Conservation (phyloP, 768 basidiomycete genomes). For the Cystofilobasidium macerans region DNA sequence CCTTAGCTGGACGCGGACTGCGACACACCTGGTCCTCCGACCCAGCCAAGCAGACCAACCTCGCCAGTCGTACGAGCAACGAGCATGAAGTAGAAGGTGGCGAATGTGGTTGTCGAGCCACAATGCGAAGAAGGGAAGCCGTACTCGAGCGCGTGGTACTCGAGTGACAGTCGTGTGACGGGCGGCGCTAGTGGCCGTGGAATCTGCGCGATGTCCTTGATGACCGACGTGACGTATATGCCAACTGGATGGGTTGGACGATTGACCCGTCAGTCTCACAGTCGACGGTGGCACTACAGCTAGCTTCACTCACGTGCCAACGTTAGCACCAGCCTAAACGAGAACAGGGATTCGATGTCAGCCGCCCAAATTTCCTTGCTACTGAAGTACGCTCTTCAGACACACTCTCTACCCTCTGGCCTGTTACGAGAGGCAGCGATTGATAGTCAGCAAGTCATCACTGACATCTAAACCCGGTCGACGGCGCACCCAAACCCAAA, state of each 20-base stretch:
- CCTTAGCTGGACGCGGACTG: too few relatives aligned
- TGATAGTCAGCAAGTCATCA: background rate
- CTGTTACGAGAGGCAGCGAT: background rate
- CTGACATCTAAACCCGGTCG: background rate
- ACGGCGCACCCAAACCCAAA: slow-evolving; percentile 72
- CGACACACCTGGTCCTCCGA: background rate
- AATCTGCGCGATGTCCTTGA: slow-evolving; percentile 75
- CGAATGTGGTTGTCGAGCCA: slow-evolving; percentile 74
- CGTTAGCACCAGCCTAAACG: slow-evolving; percentile 25
- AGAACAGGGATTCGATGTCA: too few relatives aligned
- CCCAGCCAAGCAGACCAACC: background rate
- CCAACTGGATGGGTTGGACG: slow-evolving; percentile 63
- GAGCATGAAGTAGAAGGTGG: slow-evolving; percentile 53
- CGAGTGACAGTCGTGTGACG: slow-evolving; percentile 58
- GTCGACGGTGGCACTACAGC: background rate
- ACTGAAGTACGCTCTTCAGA: too few relatives aligned
- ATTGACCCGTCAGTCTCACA: too few relatives aligned
- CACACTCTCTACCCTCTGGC: too few relatives aligned
- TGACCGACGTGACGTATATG: slow-evolving; percentile 70
- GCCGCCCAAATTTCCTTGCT: too few relatives aligned
- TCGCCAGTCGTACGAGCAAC: slow-evolving; percentile 25
- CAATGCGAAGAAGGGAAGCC: slow-evolving; percentile 95
- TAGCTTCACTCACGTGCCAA: slow-evolving; percentile 25
- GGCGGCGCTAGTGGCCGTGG: slow-evolving; percentile 86
- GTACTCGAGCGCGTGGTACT: slow-evolving; percentile 48